Conservation (phyloP, 345 rosid species). For the Dimocarpus longan region DNA sequence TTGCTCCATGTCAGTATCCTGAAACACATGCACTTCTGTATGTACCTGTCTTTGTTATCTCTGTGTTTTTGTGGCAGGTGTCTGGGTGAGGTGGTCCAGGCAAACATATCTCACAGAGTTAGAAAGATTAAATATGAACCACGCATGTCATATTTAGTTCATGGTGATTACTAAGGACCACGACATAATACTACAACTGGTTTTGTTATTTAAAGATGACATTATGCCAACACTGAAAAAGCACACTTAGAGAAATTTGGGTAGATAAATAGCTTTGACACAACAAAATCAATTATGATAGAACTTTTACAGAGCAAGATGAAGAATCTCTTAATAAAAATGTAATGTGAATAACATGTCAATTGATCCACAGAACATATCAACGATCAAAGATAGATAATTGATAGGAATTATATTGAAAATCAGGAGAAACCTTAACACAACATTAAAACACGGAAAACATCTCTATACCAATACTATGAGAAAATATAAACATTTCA, state of each 20-base stretch:
- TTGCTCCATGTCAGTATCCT: not conserved
- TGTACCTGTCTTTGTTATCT: not conserved
- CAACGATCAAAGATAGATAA: not conserved
- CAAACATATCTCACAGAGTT: not conserved
- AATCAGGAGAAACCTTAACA: not conserved
- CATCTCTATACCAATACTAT: not conserved
- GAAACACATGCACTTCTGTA: not conserved
- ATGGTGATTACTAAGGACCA: not conserved
- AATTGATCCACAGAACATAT: not conserved
- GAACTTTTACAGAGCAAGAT: not conserved
- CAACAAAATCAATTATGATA: not conserved
- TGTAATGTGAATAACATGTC: not conserved
- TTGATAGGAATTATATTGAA: not conserved
- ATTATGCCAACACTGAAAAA: not conserved
- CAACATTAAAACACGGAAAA: not conserved
- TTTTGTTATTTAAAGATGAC: not conserved
- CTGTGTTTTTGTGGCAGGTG: not conserved
- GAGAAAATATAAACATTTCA: not conserved
- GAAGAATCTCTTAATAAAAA: not conserved
- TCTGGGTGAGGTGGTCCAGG: not conserved
- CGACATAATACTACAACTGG: not conserved
- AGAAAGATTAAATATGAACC: not conserved
- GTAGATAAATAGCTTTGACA: not conserved
- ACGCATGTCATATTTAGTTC: constrained; percentile 1
- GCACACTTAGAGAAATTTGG: not conserved